Conservation (phyloP, 2,329 filamentous ascomycete genomes). For the Acrocalymma vagum region DNA sequence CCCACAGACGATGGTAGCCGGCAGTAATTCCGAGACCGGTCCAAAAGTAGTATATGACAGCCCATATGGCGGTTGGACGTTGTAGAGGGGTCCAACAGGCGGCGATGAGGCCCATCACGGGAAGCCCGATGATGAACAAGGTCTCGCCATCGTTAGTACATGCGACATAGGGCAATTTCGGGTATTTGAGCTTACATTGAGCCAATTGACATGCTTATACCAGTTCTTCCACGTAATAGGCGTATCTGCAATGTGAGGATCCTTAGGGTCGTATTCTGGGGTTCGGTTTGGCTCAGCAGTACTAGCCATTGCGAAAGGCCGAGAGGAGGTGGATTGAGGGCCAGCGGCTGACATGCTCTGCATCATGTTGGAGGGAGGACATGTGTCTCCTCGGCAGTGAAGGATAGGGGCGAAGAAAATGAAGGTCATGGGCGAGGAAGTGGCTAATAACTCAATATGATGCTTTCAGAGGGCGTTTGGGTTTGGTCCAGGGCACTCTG, state of each 20-base stretch:
- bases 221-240: conserved; percentile 85
- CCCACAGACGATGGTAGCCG: conserved; percentile 80
- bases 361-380: conserved; percentile 61
- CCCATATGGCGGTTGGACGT: conserved; percentile 75
- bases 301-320: conserved; percentile 57
- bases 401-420: too few species aligned
- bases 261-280: conserved; percentile 68
- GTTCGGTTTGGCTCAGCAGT: conserved; percentile 61
- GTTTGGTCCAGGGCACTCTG: too few species aligned
- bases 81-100: conserved; percentile 83
- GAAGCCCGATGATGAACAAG: conserved; percentile 80
- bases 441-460: too few species aligned
- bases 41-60: conserved; percentile 84
- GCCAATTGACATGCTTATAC: conserved; percentile 94
- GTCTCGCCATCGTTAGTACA: conserved; percentile 66
- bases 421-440: too few species aligned
- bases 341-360: conserved; percentile 58
- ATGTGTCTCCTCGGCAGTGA: too few species aligned
- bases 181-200: conserved; percentile 77
- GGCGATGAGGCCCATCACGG: conserved; percentile 75
- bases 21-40: conserved; percentile 72
- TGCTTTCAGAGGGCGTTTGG: too few species aligned
- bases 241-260: conserved; percentile 85
- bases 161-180: too few species aligned
- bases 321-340: conserved; percentile 56